These are phyloP conservation scores for Panus rudis DNA, from an alignment of 768 basidiomycete genomes.

Conservation along the genomic window DNA sequence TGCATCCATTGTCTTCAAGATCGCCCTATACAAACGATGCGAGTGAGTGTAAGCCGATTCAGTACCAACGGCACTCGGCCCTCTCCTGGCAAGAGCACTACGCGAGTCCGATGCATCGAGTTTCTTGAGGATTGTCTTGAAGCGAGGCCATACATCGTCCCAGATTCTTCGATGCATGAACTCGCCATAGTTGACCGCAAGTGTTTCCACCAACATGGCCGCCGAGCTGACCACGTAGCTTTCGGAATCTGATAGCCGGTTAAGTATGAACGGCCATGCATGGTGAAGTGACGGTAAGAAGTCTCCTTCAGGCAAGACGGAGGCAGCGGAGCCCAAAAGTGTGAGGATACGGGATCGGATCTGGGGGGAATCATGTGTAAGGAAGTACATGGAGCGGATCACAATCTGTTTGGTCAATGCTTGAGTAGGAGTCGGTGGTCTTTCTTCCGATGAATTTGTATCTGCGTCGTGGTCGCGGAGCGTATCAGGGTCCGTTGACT, in stretches of 20 bases:
- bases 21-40: slow-evolving; percentile 71
- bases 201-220: slow-evolving; percentile 61
- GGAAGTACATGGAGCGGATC: slow-evolving; percentile 78
- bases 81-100: slow-evolving; percentile 60
- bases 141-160: slow-evolving; percentile 92
- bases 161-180: slow-evolving; percentile 84
- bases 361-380: slow-evolving; percentile 82
- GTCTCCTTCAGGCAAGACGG: slow-evolving; percentile 63
- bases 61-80: slow-evolving; percentile 43
- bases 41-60: slow-evolving; percentile 75
- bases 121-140: slow-evolving; percentile 49
- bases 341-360: slow-evolving; percentile 80
- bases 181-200: slow-evolving; percentile 65
- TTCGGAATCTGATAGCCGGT: slow-evolving; percentile 68
- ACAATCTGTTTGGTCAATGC: slow-evolving; percentile 79
- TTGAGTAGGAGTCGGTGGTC: slow-evolving; percentile 63
- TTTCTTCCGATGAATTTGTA: no score
- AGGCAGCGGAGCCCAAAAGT: slow-evolving; percentile 66
- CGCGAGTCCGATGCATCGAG: slow-evolving; percentile 58
- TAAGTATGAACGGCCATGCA: slow-evolving; percentile 93
- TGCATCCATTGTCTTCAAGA: slow-evolving; percentile 67
- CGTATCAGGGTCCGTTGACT: slow-evolving; percentile 32
- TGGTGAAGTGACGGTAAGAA: slow-evolving; percentile 81
- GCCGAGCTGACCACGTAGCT: slow-evolving; percentile 77
- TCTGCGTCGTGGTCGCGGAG: no score